These are phyloP conservation scores for Chlorella variabilis DNA, from an alignment of 163 green algal genomes.

Conservation along the genomic window DNA sequence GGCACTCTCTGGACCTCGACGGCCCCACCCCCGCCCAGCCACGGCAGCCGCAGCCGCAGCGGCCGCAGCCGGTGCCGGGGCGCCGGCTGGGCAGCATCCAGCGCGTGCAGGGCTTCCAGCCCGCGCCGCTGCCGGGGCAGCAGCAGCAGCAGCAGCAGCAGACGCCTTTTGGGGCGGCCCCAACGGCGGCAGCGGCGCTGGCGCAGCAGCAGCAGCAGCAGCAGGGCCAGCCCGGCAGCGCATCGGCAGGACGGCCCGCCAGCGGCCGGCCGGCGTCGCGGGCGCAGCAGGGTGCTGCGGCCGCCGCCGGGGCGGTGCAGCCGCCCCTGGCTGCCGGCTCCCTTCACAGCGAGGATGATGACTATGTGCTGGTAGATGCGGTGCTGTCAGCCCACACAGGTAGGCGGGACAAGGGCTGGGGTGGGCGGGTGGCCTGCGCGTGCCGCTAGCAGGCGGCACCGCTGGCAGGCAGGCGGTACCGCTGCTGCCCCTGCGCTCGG, in stretches of 20 bases:
- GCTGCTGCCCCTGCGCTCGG: too few relatives aligned
- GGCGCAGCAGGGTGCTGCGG: background rate
- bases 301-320: background rate
- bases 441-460: too few relatives aligned
- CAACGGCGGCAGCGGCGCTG: background rate
- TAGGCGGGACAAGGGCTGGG: background rate
- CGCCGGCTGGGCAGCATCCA: constrained; percentile 29
- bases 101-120: constrained; percentile 23
- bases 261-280: background rate
- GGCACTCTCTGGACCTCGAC: constrained; percentile 26
- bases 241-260: background rate
- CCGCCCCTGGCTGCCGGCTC: background rate
- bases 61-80: constrained; percentile 17
- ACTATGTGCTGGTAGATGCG: constrained; percentile 33
- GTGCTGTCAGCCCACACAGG: constrained; percentile 29
- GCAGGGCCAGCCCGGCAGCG: background rate
- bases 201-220: background rate
- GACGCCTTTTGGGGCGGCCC: background rate
- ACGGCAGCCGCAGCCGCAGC: constrained; percentile 10
- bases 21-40: background rate
- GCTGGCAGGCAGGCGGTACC: too few relatives aligned
- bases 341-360: constrained; percentile 23
- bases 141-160: background rate
- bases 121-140: constrained; percentile 6
- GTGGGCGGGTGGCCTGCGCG: too few relatives aligned